A percentile compares a stretch with the other conserved stretches of the same genome.
phyloP scores from a whole-genome alignment of 2,329 filamentous ascomycete species.

The Penicillium italicum region DNA sequence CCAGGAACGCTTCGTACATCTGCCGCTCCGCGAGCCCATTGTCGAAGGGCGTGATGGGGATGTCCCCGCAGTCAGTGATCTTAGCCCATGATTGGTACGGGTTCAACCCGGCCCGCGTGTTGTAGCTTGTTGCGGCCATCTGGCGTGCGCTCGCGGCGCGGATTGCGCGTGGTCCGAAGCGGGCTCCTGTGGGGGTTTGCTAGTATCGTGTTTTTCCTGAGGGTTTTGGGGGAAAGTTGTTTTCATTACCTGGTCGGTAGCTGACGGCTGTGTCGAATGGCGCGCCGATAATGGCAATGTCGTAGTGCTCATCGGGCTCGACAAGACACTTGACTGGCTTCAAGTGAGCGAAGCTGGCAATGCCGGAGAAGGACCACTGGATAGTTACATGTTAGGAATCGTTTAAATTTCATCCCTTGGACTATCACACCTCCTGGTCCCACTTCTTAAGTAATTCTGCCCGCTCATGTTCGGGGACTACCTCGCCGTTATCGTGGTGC shows the following conservation, averaged over 20 bases:
- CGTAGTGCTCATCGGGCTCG: constrained; percentile 60
- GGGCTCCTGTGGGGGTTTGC: constrained; percentile 50
- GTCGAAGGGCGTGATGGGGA: constrained; percentile 81
- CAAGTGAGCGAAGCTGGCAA: constrained; percentile 71
- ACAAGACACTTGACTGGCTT: constrained; percentile 66
- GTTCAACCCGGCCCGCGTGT: constrained; percentile 76
- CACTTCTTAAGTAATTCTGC: constrained; percentile 47
- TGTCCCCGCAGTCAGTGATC: constrained; percentile 85
- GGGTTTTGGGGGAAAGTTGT: neutral
- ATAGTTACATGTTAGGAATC: neutral
- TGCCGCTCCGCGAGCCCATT: constrained; percentile 76
- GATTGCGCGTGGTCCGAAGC: constrained; percentile 85
- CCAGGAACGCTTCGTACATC: constrained; percentile 76
- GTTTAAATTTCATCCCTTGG: neutral
- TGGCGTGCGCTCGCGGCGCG: constrained; percentile 78
- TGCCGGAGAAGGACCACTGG: constrained; percentile 66
- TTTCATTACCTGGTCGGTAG: constrained; percentile 61
- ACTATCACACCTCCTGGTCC: constrained; percentile 43
- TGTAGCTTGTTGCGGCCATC: constrained; percentile 75
- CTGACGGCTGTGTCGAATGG: constrained; percentile 72
- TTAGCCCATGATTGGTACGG: constrained; percentile 76
- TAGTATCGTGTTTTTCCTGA: neutral
- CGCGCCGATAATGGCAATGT: constrained; percentile 68
- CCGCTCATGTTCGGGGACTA: constrained; percentile 37
- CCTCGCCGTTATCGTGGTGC: constrained; percentile 42